These are phyloP conservation scores for Geranium rotundifolium DNA, from an alignment of 345 rosid species.

Conservation along the genomic window DNA sequence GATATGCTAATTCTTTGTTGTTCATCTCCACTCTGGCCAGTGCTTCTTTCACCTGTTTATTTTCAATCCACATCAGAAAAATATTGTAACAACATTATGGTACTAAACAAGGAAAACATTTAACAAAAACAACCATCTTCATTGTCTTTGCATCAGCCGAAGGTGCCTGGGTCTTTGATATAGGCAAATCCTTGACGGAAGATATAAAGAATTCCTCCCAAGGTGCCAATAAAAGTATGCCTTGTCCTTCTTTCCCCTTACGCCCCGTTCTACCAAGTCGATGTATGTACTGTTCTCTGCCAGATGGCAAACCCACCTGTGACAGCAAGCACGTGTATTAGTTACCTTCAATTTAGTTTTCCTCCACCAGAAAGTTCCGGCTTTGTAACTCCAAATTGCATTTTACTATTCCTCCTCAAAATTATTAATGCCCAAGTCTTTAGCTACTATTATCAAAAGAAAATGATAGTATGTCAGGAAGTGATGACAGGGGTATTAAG, in stretches of 20 bases:
- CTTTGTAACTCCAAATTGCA: background rate
- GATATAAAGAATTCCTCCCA: slow-evolving; percentile 90
- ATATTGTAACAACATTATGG: background rate
- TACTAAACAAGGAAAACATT: background rate
- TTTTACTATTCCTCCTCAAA: too few relatives aligned
- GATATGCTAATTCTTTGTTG: slow-evolving; percentile 78
- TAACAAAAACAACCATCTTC: slow-evolving; percentile 44
- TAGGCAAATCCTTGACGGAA: slow-evolving; percentile 71
- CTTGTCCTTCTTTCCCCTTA: slow-evolving; percentile 92
- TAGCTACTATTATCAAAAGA: too few relatives aligned
- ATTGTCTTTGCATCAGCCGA: slow-evolving; percentile 50
- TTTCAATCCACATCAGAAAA: background rate
- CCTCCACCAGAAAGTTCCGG: background rate
- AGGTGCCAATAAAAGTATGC: slow-evolving; percentile 67
- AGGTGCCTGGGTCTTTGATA: slow-evolving; percentile 46
- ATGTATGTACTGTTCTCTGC: slow-evolving; percentile 85
- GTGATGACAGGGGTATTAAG: background rate
- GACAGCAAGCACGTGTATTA: background rate
- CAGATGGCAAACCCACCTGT: slow-evolving; percentile 86
- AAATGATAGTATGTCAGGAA: too few relatives aligned
- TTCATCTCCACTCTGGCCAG: slow-evolving; percentile 65
- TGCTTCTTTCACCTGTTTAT: slow-evolving; percentile 57
- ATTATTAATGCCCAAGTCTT: too few relatives aligned
- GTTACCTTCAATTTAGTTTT: background rate
- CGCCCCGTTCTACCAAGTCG: slow-evolving; percentile 96